Evolutionary conservation across 768 basidiomycete species (phyloP), one percentile per base, ranked within the genome.

Genomic region (Boletus sp.): DNA sequence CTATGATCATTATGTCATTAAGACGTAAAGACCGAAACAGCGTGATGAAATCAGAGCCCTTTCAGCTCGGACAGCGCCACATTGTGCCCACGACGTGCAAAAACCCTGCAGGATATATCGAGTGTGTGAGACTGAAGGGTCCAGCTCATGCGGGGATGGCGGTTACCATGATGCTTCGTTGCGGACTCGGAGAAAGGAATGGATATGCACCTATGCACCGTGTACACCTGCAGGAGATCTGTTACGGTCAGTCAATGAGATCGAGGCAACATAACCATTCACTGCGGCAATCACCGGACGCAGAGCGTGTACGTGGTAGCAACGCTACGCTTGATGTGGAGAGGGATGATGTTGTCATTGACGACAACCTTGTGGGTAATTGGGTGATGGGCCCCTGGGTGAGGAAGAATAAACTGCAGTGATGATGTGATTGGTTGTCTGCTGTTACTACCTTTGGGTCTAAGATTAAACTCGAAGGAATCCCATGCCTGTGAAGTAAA

Each of bases 211-310:
- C 45, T 46, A 29, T 30, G 24, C 17, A n/a, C 45, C 42, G 24
- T 44, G 42, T 44, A 44, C 42, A n/a, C 42, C 24, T 15, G 44
- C 36, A 42, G 32, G 29, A 52, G 49, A 54, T 58, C 54, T 37
- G 15, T 24, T 12, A 45, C 17, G 24, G 33, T 28, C 46, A 50
- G 49, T 45, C 28, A 28, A 40, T 33, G 37, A 61, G 45, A 58
- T 58, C 41, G 64, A 51, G 42, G 33, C 20, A 52, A 44, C 30
- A 39, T 9, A 24, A 30, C 30, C 39, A 30, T 30, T 39, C 36
- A 45, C 30, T 17, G 5, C 55, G 61, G 66, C 35, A 55, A 68
- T 57, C 64, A 50, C 61, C 58, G 58, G 17, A 33, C 36, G 28
- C 40, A 46, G 20, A 36, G 47, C 29, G 39, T 48, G 54, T 29